Conservation (phyloP, 441 rosid genomes). For the Corymbia citriodora region DNA sequence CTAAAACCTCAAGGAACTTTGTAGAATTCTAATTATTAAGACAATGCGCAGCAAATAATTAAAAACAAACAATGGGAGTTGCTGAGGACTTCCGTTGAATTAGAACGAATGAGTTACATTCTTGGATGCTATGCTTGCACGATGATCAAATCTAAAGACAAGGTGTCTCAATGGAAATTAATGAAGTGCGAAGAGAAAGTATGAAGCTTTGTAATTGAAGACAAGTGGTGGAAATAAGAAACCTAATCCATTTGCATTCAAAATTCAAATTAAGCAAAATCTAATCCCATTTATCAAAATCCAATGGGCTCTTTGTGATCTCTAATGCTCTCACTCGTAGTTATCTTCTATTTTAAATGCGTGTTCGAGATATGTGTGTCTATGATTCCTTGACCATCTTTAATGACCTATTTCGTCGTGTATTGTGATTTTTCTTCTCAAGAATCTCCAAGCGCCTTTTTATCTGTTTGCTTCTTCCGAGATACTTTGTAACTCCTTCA, state of each 20-base stretch:
- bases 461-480: neutral
- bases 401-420: neutral
- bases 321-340: neutral
- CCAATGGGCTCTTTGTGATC: neutral
- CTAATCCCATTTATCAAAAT: neutral
- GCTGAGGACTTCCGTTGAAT: too few relatives aligned
- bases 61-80: neutral
- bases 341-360: neutral
- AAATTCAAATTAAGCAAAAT: neutral
- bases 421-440: neutral
- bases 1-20: neutral
- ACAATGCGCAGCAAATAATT: neutral
- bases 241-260: neutral
- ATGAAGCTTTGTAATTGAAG: neutral
- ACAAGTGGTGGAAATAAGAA: neutral
- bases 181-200: neutral
- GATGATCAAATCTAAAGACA: neutral
- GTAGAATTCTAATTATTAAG: neutral
- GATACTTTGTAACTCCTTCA: neutral
- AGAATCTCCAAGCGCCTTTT: neutral
- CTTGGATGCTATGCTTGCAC: neutral
- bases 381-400: neutral
- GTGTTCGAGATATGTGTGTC: neutral
- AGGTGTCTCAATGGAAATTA: neutral
- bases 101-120: neutral